Conservation (phyloP, 495 filamentous ascomycete genomes). For the Annulohypoxylon moriforme region DNA sequence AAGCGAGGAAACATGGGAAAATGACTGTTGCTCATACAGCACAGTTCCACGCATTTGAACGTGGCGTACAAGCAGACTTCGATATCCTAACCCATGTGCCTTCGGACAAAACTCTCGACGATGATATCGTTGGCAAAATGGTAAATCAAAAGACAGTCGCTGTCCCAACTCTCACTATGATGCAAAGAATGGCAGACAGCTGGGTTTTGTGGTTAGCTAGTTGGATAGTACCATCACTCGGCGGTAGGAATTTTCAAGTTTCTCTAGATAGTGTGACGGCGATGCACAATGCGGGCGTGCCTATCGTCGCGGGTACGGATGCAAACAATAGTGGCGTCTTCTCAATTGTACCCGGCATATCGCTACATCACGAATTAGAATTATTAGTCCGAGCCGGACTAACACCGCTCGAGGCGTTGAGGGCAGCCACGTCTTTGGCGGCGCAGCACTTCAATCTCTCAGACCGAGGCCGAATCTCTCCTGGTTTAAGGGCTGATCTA, state of each 20-base stretch:
- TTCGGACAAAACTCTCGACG: constrained; percentile 42
- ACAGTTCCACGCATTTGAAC: constrained; percentile 36
- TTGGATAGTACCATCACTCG: constrained; percentile 11
- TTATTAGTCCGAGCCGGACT: constrained; percentile 43
- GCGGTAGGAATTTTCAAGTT: constrained; percentile 29
- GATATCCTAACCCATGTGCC: constrained; percentile 50
- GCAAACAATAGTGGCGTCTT: constrained; percentile 42
- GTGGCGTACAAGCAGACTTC: constrained; percentile 41
- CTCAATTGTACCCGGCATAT: constrained; percentile 37
- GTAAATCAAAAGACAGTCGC: constrained; percentile 32
- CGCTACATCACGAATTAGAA: constrained; percentile 45
- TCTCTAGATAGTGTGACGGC: constrained; percentile 39
- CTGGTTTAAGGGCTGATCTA: constrained; percentile 51
- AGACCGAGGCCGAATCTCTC: constrained; percentile 49
- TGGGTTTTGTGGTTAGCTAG: constrained; percentile 35
- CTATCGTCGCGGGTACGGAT: constrained; percentile 48
- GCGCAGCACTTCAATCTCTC: constrained; percentile 51
- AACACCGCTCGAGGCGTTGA: constrained; percentile 48
- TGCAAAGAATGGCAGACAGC: constrained; percentile 36
- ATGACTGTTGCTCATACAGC: constrained; percentile 46
- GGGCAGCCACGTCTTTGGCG: constrained; percentile 46
- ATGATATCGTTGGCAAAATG: constrained; percentile 32
- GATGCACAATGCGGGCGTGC: constrained; percentile 44
- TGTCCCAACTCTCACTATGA: constrained; percentile 49
- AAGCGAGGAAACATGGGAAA: constrained; percentile 38